Conservation (phyloP, 768 basidiomycete genomes). For the Hypholoma sublateritium region DNA sequence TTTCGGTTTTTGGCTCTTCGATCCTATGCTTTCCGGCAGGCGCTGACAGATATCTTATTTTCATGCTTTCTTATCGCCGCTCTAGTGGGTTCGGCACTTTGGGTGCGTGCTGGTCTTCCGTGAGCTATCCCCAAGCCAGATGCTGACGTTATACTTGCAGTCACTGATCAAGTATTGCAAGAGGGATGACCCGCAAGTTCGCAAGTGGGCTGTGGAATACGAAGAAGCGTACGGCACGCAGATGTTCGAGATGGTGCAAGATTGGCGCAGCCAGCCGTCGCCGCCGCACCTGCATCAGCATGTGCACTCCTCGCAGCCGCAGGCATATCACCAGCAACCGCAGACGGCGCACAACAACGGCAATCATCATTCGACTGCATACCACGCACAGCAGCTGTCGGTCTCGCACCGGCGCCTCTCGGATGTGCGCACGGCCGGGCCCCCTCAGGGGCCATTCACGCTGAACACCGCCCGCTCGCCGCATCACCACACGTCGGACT, state of each 20-base stretch:
- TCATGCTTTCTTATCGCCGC: conserved; percentile 12
- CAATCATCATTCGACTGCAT: conserved; percentile 11
- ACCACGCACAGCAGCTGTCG: conserved; percentile 19
- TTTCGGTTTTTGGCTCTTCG: conserved; percentile 12
- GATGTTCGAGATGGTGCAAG: conserved; percentile 46
- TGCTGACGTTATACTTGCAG: conserved; percentile 31
- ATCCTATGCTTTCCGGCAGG: conserved; percentile 8
- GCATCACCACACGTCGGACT: conserved; percentile 28
- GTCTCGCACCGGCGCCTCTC: conserved; percentile 29
- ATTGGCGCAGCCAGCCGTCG: conserved; percentile 37
- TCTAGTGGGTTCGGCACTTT: conserved; percentile 56
- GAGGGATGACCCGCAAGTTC: conserved; percentile 52
- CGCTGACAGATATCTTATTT: conserved; percentile 7
- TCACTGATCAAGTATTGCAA: conserved; percentile 65
- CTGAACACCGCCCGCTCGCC: conserved; percentile 22
- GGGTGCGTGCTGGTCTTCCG: conserved; percentile 38
- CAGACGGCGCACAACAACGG: conserved; percentile 14
- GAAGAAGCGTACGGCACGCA: conserved; percentile 68
- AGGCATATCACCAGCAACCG: conserved; percentile 17
- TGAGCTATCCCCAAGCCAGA: conserved; percentile 14
- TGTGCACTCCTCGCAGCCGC: conserved; percentile 20
- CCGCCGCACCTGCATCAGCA: conserved; percentile 32
- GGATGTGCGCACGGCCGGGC: conserved; percentile 26
- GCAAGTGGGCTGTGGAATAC: conserved; percentile 61
- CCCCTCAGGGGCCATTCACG: conserved; percentile 7